A percentile compares a stretch with the other conserved stretches of the same genome.
Evolutionary conservation across 2,329 filamentous ascomycete species (phyloP).

Genomic region (Microascus cirrosus): DNA sequence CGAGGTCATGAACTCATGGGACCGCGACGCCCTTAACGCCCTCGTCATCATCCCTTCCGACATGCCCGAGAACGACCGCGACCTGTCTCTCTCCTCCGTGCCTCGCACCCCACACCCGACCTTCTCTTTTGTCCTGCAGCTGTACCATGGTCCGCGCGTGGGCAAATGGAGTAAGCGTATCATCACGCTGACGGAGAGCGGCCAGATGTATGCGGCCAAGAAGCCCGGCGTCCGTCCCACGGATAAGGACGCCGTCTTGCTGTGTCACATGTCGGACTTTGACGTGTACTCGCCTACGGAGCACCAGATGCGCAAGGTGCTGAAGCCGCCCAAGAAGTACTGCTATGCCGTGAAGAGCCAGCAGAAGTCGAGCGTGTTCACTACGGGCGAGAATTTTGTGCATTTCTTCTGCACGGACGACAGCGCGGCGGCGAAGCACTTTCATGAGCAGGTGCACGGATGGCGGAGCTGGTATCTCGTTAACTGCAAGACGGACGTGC

Average conservation of each 20-base stretch:
- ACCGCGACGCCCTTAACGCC: slow-evolving; percentile 65
- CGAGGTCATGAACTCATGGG: slow-evolving; percentile 90
- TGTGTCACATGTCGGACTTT: slow-evolving; percentile 85
- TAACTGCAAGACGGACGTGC: slow-evolving; percentile 48
- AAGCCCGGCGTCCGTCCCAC: slow-evolving; percentile 46
- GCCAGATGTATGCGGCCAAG: slow-evolving; percentile 63
- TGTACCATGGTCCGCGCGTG: slow-evolving; percentile 71
- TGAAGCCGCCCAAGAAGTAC: slow-evolving; percentile 74
- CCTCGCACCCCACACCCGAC: slow-evolving; percentile 49
- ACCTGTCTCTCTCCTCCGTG: slow-evolving; percentile 56
- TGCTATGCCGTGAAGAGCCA: slow-evolving; percentile 90
- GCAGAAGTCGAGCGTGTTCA: slow-evolving; percentile 75
- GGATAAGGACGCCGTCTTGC: slow-evolving; percentile 55
- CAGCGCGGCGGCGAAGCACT: slow-evolving; percentile 49
- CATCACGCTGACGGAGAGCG: slow-evolving; percentile 61
- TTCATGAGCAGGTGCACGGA: slow-evolving; percentile 59
- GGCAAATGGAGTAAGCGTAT: slow-evolving; percentile 85
- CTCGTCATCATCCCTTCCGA: slow-evolving; percentile 51
- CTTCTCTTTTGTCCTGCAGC: slow-evolving; percentile 52
- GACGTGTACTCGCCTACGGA: slow-evolving; percentile 76
- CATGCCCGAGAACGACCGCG: slow-evolving; percentile 40
- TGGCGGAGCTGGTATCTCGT: slow-evolving; percentile 93
- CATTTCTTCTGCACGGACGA: slow-evolving; percentile 88
- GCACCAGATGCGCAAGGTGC: slow-evolving; percentile 53
- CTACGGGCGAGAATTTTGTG: slow-evolving; percentile 74